These are phyloP conservation scores for Hanseniaspora gamundiae DNA, from an alignment of 1,139 yeast genomes.

Conservation along the genomic window DNA sequence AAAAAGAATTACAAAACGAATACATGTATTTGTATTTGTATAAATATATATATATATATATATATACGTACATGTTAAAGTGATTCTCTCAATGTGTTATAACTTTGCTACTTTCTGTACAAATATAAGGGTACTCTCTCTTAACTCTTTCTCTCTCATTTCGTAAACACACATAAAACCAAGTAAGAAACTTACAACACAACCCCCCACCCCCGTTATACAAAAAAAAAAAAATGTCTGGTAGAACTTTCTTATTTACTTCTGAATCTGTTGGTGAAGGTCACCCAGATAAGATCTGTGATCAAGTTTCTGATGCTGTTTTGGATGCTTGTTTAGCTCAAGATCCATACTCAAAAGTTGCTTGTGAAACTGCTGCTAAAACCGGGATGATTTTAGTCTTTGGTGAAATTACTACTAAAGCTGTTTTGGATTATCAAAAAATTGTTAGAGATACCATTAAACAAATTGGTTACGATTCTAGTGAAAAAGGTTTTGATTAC, in stretches of 20 bases:
- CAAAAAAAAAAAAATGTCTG: constrained; percentile 12
- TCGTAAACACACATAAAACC: no score
- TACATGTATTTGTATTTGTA: no score
- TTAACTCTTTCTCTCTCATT: no score
- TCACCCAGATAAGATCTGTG: constrained; percentile 99
- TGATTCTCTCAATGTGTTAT: no score
- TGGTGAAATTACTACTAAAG: constrained; percentile 98
- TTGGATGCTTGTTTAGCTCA: constrained; percentile 92
- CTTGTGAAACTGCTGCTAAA: constrained; percentile 98
- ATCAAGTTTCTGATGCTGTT: constrained; percentile 97
- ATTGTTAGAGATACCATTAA: constrained; percentile 96
- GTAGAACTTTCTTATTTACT: constrained; percentile 62
- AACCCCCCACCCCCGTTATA: not conserved
- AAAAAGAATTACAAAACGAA: no score
- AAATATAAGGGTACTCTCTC: no score
- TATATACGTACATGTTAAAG: not conserved
- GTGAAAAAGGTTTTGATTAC: constrained; percentile 96
- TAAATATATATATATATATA: no score
- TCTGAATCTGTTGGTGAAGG: constrained; percentile 99
- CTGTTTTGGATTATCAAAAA: constrained; percentile 90
- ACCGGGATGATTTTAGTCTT: constrained; percentile 99
- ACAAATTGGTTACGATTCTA: constrained; percentile 94
- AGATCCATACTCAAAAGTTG: constrained; percentile 97
- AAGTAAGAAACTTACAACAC: not conserved
- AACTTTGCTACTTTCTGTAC: no score